Evolutionary conservation across 495 filamentous ascomycete genomes (phyloP).

Genomic region (Aspergillus steynii): DNA sequence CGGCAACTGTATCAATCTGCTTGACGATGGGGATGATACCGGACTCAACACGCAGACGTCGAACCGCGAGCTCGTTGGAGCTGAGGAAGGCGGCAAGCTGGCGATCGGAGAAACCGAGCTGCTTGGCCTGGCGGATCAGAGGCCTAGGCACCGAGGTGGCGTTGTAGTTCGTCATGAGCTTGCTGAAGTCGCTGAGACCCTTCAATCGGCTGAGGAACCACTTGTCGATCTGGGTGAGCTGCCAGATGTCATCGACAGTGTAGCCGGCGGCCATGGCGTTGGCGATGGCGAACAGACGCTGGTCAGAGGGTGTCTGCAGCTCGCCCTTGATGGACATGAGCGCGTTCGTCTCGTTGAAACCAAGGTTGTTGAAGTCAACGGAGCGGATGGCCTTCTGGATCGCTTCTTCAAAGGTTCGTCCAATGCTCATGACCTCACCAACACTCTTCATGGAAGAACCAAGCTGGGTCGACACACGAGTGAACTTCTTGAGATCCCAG

Average conservation of each 20-base stretch:
- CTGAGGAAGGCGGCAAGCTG: conserved; percentile 93
- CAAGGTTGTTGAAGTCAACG: conserved; percentile 92
- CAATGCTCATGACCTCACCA: conserved; percentile 98
- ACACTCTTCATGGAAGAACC: conserved; percentile 99
- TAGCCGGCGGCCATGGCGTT: conserved; percentile 97
- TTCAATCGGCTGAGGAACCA: conserved; percentile 92
- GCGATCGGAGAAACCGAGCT: conserved; percentile 89
- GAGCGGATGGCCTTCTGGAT: conserved; percentile 97
- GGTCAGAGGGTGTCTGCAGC: conserved; percentile 95
- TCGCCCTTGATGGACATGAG: conserved; percentile 96
- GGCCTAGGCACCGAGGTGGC: conserved; percentile 63
- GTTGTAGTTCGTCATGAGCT: conserved; percentile 69
- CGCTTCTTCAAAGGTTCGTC: conserved; percentile 94
- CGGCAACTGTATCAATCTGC: conserved; percentile 98
- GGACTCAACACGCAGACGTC: conserved; percentile 76
- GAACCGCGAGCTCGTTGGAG: conserved; percentile 87
- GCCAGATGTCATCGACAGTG: conserved; percentile 92
- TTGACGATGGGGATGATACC: conserved; percentile 89
- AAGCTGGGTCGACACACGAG: conserved; percentile 88
- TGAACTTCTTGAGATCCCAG: conserved; percentile 99
- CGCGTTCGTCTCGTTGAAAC: conserved; percentile 88
- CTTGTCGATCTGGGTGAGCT: conserved; percentile 85
- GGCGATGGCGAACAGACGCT: conserved; percentile 94
- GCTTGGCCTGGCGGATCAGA: conserved; percentile 79
- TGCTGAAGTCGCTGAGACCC: conserved; percentile 84